Percentiles rank a stretch among this genome's conserved stretches.
These are phyloP conservation scores for Auricularia heimuer DNA, from an alignment of 768 basidiomycete genomes.

Conservation along the genomic window DNA sequence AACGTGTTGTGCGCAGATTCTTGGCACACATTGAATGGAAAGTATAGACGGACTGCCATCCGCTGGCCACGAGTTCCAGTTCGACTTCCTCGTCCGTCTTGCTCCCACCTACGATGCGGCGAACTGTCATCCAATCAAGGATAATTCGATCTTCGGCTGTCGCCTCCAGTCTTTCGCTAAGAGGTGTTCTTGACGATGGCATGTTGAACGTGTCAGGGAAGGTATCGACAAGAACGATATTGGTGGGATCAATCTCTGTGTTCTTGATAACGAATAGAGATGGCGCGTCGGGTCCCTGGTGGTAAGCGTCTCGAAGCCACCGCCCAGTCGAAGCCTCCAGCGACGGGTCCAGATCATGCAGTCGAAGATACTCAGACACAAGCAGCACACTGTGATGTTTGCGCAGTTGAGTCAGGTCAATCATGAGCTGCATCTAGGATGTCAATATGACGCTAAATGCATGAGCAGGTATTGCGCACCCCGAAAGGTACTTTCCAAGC, in stretches of 20 bases:
- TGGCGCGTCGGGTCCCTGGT: not conserved
- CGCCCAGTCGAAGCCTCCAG: constrained; percentile 5
- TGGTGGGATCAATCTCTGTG: not conserved
- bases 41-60: constrained; percentile 3
- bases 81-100: not conserved
- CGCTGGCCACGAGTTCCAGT: not conserved
- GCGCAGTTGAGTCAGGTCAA: constrained; percentile 9
- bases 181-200: not conserved
- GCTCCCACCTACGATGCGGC: not conserved
- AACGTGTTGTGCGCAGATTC: too few species aligned
- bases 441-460: not conserved
- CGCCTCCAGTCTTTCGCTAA: not conserved
- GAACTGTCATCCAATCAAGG: not conserved
- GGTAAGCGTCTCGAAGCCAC: constrained; percentile 4
- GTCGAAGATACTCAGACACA: constrained; percentile 8
- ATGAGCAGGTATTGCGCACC: constrained; percentile 5
- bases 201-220: not conserved
- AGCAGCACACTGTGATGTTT: constrained; percentile 3
- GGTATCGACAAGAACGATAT: not conserved
- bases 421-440: constrained; percentile 4
- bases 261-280: constrained; percentile 1
- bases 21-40: not conserved
- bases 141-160: not conserved
- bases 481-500: constrained; percentile 8
- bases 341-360: constrained; percentile 5